Evolutionary conservation across 768 basidiomycete species (phyloP).

Genomic region (Gymnopilus junonius): DNA sequence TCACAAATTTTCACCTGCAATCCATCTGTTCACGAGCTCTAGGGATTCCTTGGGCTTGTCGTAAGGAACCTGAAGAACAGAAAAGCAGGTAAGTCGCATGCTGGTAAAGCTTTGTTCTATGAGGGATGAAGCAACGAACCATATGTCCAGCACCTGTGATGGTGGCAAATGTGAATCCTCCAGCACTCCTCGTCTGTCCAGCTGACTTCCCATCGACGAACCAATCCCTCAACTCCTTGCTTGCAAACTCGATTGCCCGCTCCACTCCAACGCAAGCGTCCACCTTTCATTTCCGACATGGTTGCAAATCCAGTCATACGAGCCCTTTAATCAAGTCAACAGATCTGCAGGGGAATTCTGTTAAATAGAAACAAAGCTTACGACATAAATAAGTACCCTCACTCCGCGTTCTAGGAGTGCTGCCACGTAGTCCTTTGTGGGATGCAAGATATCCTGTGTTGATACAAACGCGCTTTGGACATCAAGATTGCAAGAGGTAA

Average conservation of each 20-base stretch:
- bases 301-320: slow-evolving; percentile 79
- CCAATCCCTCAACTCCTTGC: slow-evolving; percentile 60
- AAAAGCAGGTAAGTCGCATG: not conserved
- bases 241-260: slow-evolving; percentile 52
- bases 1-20: slow-evolving; percentile 15
- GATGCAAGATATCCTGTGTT: slow-evolving; percentile 46
- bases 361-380: not conserved
- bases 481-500: slow-evolving; percentile 34
- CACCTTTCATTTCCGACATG: slow-evolving; percentile 77
- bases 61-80: slow-evolving; percentile 54
- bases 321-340: slow-evolving; percentile 38
- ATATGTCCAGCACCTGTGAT: slow-evolving; percentile 76
- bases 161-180: slow-evolving; percentile 66
- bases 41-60: slow-evolving; percentile 64
- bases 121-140: slow-evolving; percentile 37
- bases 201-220: slow-evolving; percentile 47
- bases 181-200: slow-evolving; percentile 42
- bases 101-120: too few species aligned
- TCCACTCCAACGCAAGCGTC: slow-evolving; percentile 75
- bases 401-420: slow-evolving; percentile 75
- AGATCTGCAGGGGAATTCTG: not conserved
- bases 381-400: slow-evolving; percentile 67
- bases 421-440: slow-evolving; percentile 60
- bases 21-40: slow-evolving; percentile 53
- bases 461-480: slow-evolving; percentile 54